Evolutionary conservation across 306 rosid genomes (phyloP), one percentile per base, ranked within the genome.

Genomic region (Betula pendula): DNA sequence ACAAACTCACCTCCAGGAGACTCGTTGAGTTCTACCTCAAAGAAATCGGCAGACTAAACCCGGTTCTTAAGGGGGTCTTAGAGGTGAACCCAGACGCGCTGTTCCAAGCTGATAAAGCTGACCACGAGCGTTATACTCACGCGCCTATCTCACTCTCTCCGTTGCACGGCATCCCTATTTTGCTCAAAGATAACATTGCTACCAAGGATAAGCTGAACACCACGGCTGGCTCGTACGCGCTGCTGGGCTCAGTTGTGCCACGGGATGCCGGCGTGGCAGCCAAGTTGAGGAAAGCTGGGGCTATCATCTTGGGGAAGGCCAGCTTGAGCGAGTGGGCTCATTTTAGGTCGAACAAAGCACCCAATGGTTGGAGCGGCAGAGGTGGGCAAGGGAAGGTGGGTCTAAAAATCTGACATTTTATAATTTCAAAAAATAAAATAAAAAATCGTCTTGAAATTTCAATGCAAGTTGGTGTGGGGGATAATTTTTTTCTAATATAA

Each of bases 171-270:
- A 84, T 89, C 60, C 96, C 92, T 0, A 22, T 91, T 60, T 72
- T 91, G 75, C 79, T 89, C 16, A 91, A 85, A 82, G 93, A 89
- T n/a, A 89, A 68, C 68, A 85, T 87, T 65, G 93, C 81, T 69
- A 91, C 92, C 31, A 87, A 78, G 73, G 92, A 89, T 53, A 84
- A 81, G 88, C 80, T 91, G 50, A 89, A 91, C 71, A 87, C 86
- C 19, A 89, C 88, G 0, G 92, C 90, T 3, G 92, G 89, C 42
- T 91, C 92, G 3, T 86, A 77, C 1, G 87, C 89, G 0, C 75
- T 89, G 82, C 89, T 89, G 0, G 89, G 92, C 29, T 87, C 88
- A 0, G 53, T 62, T 3, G 80, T 85, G 75, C 92, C 96, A 0
- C 74, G 80, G 1, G 93, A 89, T 76, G 85, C 93, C 0, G 87